These are phyloP conservation scores for Fusarium sp. DNA, from an alignment of 2,329 filamentous ascomycete species.

Conservation along the genomic window DNA sequence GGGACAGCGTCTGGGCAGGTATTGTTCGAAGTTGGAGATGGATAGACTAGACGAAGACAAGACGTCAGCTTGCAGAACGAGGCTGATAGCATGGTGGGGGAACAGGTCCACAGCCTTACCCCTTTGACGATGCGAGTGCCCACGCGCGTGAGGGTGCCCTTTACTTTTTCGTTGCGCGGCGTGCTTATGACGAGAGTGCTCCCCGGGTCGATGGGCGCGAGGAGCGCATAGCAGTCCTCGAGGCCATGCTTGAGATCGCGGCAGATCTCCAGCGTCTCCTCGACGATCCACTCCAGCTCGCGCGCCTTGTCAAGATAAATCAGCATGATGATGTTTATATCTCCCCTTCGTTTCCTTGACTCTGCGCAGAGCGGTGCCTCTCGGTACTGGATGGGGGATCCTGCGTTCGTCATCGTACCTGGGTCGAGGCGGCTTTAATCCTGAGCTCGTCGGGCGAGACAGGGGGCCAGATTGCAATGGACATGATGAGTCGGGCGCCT, in stretches of 20 bases:
- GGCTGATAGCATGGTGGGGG: constrained; percentile 2
- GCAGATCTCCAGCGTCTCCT: constrained; percentile 65
- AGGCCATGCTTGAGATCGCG: constrained; percentile 75
- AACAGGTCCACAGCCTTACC: constrained; percentile 65
- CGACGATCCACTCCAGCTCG: constrained; percentile 70
- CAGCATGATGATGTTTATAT: constrained; percentile 44
- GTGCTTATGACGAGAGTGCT: constrained; percentile 93
- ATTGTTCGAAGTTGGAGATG: constrained; percentile 83
- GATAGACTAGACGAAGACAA: constrained; percentile 71
- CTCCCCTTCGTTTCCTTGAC: not conserved
- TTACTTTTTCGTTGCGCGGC: constrained; percentile 88
- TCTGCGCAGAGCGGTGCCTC: not conserved
- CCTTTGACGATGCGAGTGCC: constrained; percentile 94
- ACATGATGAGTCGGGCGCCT: constrained; percentile 60
- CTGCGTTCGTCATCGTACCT: constrained; percentile 58
- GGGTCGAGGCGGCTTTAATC: constrained; percentile 64
- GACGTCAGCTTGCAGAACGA: constrained; percentile 25
- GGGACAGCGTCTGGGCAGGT: constrained; percentile 64
- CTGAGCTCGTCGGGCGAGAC: constrained; percentile 67
- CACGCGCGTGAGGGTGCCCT: constrained; percentile 91
- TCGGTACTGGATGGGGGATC: not conserved
- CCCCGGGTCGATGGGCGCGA: constrained; percentile 87
- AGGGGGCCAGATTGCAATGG: constrained; percentile 72
- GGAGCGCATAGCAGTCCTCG: constrained; percentile 89
- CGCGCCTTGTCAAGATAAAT: constrained; percentile 58